Conservation (phyloP, 2,329 filamentous ascomycete species). For the Diplodia seriata region DNA sequence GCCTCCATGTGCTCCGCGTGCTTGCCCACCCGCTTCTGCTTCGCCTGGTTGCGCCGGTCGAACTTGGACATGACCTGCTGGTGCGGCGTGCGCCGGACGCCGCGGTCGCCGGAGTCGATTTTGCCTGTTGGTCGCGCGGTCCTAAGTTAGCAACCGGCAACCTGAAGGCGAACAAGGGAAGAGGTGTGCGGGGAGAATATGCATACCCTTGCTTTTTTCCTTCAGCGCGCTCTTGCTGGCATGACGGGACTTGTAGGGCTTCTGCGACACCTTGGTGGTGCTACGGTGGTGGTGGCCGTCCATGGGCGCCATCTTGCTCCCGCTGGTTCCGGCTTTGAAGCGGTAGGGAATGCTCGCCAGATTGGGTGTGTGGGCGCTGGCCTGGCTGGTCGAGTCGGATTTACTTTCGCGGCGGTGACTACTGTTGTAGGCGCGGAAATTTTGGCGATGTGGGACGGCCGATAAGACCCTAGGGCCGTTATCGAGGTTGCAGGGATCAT, state of each 20-base stretch:
- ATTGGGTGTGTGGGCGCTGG: conserved; percentile 11
- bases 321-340: conserved; percentile 77
- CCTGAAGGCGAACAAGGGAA: background rate
- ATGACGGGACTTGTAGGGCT: conserved; percentile 91
- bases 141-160: background rate
- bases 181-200: background rate
- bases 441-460: conserved; percentile 31
- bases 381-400: conserved; percentile 4
- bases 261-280: conserved; percentile 87
- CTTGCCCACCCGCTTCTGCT: conserved; percentile 85
- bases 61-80: conserved; percentile 98
- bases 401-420: conserved; percentile 7
- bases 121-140: conserved; percentile 65
- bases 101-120: conserved; percentile 71
- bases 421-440: conserved; percentile 20
- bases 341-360: conserved; percentile 66
- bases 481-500: conserved; percentile 25
- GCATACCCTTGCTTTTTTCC: conserved; percentile 81
- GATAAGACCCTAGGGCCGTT: conserved; percentile 23
- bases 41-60: conserved; percentile 91
- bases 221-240: conserved; percentile 86
- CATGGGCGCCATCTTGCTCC: conserved; percentile 73
- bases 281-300: conserved; percentile 82
- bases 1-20: conserved; percentile 82
- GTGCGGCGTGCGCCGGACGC: conserved; percentile 83